Base-by-base conservation (phyloP, 768 basidiomycete species). In the Russula dissimulans region DNA sequence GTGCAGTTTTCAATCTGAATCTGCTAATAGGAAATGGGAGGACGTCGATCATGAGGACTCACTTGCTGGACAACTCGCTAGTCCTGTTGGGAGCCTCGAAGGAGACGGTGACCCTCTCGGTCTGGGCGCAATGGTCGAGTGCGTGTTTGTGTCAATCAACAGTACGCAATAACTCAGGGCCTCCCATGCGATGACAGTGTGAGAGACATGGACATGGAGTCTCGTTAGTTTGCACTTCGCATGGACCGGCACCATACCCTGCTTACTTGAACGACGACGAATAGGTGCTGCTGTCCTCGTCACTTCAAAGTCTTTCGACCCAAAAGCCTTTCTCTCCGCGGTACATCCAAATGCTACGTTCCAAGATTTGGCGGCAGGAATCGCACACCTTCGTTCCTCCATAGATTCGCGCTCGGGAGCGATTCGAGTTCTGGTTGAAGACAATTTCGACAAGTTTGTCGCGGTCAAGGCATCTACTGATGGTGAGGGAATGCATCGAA, bases 391-490 rank as follows among this genome's bases (percentile, higher is more conserved):
- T 7, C 82, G 83, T 63, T 74, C 82, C 8, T 87, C 91, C 12
- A 86, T 98, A 59, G 95, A 98, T 68, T 81, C 87, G 2, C 84
- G 95, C 46, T 95, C 93, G 1, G 91, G 95, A 66, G 97, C 95
- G n/a, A 86, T 98, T 58, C 80, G 94, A 43, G 83, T 95, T 22
- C 79, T 99, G 36, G 97, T 99, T 10, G 95, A 97, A 71, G 93
- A 97, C 67, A 97, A 98, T 72, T 97, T 98, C 72, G 95, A 98
- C 74, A 81, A 93, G 12, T 99, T 98, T 68, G 95, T 98, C 17
- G 90, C 91, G 3, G 95, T 99, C 57, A 99, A 99, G 68, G 91
- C 91, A 9, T 90, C 89, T 9, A 95, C 91, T n/a, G 95, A 95
- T 73, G 89, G 95, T 94, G 71, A 55, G 76, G 54, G 49, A 15